These are phyloP conservation scores for Aspergillus nanangensis DNA, from an alignment of 495 filamentous ascomycete species.

Conservation along the genomic window DNA sequence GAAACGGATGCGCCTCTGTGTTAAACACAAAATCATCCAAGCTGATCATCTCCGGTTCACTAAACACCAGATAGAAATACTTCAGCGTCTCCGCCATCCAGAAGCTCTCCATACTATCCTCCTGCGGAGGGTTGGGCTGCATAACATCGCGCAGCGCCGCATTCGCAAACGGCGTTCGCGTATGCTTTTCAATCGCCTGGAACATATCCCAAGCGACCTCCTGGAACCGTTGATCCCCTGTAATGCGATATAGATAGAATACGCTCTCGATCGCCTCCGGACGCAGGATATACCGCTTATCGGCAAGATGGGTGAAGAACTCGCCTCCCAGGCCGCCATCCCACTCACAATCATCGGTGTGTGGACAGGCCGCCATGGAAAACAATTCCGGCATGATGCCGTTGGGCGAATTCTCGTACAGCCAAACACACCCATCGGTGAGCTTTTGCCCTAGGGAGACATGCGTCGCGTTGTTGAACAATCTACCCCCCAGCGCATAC, in stretches of 20 bases:
- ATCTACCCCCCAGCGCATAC: constrained; percentile 71
- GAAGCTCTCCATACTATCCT: constrained; percentile 48
- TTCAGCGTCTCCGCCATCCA: constrained; percentile 67
- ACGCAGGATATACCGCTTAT: constrained; percentile 35
- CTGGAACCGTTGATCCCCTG: constrained; percentile 49
- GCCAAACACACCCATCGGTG: constrained; percentile 81
- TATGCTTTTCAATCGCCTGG: constrained; percentile 43
- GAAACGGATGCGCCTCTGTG: constrained; percentile 46
- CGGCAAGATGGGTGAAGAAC: constrained; percentile 28
- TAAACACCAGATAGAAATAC: constrained; percentile 66
- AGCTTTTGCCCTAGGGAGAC: constrained; percentile 67
- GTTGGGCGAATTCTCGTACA: constrained; percentile 45
- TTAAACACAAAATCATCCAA: constrained; percentile 71
- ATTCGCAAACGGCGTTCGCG: constrained; percentile 44
- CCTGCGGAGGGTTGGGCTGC: constrained; percentile 10
- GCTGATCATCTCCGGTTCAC: constrained; percentile 54
- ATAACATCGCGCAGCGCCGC: constrained; percentile 45
- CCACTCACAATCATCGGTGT: constrained; percentile 31
- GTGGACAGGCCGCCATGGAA: constrained; percentile 29
- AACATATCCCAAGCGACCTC: constrained; percentile 67
- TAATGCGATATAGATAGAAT: constrained; percentile 61
- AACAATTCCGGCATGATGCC: constrained; percentile 46
- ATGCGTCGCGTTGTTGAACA: constrained; percentile 63
- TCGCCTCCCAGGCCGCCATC: constrained; percentile 26
- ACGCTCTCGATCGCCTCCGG: constrained; percentile 58